A percentile compares a stretch with the other conserved stretches of the same genome.
These are phyloP conservation scores for Stromatinia cepivora DNA, from an alignment of 2,329 filamentous ascomycete species.

Conservation along the genomic window DNA sequence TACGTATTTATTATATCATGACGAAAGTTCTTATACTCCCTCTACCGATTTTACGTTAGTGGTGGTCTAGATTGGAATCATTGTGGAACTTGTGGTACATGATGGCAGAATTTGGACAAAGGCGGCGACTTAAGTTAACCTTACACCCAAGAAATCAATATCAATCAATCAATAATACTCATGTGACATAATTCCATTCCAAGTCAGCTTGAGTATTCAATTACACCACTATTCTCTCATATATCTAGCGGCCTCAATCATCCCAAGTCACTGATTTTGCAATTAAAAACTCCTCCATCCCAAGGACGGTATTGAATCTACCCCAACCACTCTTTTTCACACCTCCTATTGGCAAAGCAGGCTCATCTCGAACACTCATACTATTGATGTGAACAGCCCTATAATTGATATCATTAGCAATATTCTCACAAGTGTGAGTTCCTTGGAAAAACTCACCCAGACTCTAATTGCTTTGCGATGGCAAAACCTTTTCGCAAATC, in stretches of 20 bases:
- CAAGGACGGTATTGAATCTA: conserved; percentile 47
- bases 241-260: neutral
- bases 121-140: no score
- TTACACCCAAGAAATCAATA: no score
- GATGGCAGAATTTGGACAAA: no score
- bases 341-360: conserved; percentile 18
- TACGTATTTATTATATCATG: no score
- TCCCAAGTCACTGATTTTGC: conserved; percentile 20
- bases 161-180: neutral
- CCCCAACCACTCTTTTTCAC: conserved; percentile 64
- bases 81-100: no score
- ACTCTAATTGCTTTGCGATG: conserved; percentile 50
- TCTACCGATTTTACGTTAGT: no score
- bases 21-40: no score
- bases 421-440: conserved; percentile 40
- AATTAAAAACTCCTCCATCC: conserved; percentile 22
- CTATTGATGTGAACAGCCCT: conserved; percentile 68
- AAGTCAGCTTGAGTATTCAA: no score
- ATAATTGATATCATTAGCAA: conserved; percentile 48
- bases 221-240: no score
- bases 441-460: conserved; percentile 42
- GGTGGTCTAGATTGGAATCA: no score
- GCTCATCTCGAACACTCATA: conserved; percentile 64
- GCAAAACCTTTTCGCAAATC: conserved; percentile 49
- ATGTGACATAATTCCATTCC: no score